Percentiles rank a stretch among this genome's conserved stretches.
These are phyloP conservation scores for Furculomyces boomerangus DNA, from an alignment of 371 early-diverging fungal genomes.

Conservation along the genomic window DNA sequence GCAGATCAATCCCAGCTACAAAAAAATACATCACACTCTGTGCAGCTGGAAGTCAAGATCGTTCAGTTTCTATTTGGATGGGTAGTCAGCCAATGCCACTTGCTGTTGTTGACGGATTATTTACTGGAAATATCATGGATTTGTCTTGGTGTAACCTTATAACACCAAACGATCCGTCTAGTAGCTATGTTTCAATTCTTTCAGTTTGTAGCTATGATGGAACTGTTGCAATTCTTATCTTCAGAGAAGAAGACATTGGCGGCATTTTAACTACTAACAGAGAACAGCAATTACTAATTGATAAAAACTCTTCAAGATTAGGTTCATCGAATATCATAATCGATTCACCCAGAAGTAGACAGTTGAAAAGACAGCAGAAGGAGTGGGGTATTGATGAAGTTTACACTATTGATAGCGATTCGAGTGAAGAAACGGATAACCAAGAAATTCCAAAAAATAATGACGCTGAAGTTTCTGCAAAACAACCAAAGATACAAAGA, in stretches of 20 bases:
- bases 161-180: conserved; percentile 16
- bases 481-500: conserved; percentile 2
- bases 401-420: background rate
- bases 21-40: conserved; percentile 34
- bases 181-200: conserved; percentile 56
- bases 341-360: background rate
- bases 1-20: conserved; percentile 1
- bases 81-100: conserved; percentile 55
- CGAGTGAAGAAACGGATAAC: background rate
- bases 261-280: conserved; percentile 37
- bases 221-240: conserved; percentile 51
- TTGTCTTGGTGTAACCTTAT: conserved; percentile 49
- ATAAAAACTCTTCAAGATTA: conserved; percentile 47
- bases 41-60: conserved; percentile 87
- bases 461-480: background rate
- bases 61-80: conserved; percentile 76
- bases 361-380: background rate
- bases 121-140: conserved; percentile 71
- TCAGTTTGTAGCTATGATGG: conserved; percentile 90
- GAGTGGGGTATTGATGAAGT: conserved; percentile 1
- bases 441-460: background rate
- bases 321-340: conserved; percentile 13
- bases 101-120: conserved; percentile 51
- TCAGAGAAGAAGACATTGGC: conserved; percentile 39
- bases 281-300: conserved; percentile 40